Conservation (phyloP, 257 asterid species). For the Solanum sejunctum region DNA sequence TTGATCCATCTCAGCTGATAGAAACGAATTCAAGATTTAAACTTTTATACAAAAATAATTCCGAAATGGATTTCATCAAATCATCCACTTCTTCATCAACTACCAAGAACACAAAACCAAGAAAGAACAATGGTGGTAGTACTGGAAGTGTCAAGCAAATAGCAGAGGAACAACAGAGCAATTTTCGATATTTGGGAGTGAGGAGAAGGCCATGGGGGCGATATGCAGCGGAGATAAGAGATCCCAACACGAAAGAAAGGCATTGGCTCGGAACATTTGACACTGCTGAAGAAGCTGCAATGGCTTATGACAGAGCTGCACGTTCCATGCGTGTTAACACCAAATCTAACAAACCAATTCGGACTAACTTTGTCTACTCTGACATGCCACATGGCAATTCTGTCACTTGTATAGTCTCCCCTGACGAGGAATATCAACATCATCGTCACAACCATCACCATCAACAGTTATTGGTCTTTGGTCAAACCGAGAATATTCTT, state of each 20-base stretch:
- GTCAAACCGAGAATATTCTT: not conserved
- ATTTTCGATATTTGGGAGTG: slow-evolving; percentile 53
- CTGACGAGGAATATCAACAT: slow-evolving; percentile 37
- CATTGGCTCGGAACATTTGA: slow-evolving; percentile 91
- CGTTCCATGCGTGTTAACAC: slow-evolving; percentile 57
- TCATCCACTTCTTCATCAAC: not conserved
- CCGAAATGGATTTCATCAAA: not conserved
- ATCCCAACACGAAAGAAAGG: slow-evolving; percentile 72
- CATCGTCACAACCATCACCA: not conserved
- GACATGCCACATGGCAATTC: slow-evolving; percentile 88
- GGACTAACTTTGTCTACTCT: slow-evolving; percentile 83
- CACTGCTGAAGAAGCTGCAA: slow-evolving; percentile 86
- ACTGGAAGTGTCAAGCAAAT: slow-evolving; percentile 4
- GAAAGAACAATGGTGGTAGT: not conserved
- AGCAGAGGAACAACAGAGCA: slow-evolving; percentile 6
- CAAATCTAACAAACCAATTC: slow-evolving; percentile 26
- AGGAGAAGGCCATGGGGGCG: slow-evolving; percentile 87
- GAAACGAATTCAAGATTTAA: not conserved
- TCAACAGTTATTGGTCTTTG: slow-evolving; percentile 19
- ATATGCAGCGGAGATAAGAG: slow-evolving; percentile 81
- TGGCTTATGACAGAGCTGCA: slow-evolving; percentile 82
- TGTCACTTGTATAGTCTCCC: slow-evolving; percentile 68
- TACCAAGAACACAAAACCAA: not conserved
- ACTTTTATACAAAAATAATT: not conserved
- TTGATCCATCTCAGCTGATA: not conserved